These are phyloP conservation scores for Lachnellula hyalina DNA, from an alignment of 2,329 filamentous ascomycete species.

Conservation along the genomic window DNA sequence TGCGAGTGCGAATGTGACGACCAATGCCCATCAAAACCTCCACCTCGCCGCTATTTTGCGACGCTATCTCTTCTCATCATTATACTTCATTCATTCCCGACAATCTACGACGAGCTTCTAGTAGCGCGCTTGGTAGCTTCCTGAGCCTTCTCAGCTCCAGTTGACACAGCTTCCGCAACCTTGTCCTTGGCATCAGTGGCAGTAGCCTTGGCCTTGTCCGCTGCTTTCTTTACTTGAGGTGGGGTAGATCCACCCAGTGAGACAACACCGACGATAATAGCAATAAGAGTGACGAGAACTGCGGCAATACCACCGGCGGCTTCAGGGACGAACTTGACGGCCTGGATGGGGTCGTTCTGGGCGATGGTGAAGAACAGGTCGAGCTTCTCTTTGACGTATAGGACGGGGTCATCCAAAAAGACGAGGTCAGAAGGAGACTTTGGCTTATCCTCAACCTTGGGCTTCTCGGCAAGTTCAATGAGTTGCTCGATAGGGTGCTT, in stretches of 20 bases:
- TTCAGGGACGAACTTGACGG: constrained; percentile 85
- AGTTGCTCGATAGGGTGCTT: constrained; percentile 82
- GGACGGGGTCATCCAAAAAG: constrained; percentile 87
- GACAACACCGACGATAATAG: constrained; percentile 63
- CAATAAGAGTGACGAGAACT: constrained; percentile 62
- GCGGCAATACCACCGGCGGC: constrained; percentile 76
- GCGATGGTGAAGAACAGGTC: constrained; percentile 84
- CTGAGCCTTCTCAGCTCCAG: constrained; percentile 63
- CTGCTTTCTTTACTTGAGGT: constrained; percentile 69
- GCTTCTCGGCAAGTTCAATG: constrained; percentile 72
- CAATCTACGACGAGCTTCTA: constrained; percentile 26
- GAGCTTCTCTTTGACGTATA: constrained; percentile 86
- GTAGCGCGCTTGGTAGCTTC: constrained; percentile 30
- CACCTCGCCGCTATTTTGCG: not conserved
- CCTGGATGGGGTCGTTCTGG: constrained; percentile 72
- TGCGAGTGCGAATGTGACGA: constrained; percentile 8
- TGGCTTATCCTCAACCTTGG: constrained; percentile 60
- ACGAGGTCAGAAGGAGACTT: constrained; percentile 71
- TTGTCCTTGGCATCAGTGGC: constrained; percentile 73
- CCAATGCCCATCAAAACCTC: constrained; percentile 13
- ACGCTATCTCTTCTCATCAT: constrained; percentile 1
- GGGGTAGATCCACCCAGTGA: constrained; percentile 59
- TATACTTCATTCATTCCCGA: not conserved
- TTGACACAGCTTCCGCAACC: constrained; percentile 52
- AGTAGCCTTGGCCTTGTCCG: constrained; percentile 61